These are phyloP conservation scores for Orbilia quercus DNA, from an alignment of 2,329 filamentous ascomycete genomes.

Conservation along the genomic window DNA sequence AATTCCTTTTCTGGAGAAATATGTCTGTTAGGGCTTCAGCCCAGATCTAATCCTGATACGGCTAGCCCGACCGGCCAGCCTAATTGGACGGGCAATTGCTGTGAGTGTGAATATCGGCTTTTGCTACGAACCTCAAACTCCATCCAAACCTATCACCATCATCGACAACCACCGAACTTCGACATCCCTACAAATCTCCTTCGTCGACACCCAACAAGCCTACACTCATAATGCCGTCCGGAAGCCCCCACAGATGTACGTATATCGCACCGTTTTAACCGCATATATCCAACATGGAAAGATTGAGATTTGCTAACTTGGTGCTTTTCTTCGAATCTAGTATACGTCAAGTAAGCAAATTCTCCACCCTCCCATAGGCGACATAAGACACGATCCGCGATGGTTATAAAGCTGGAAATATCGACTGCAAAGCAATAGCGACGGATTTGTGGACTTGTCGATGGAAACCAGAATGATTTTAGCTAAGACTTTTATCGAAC, in stretches of 20 bases:
- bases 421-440: conserved; percentile 13
- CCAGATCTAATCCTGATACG: conserved; percentile 41
- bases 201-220: conserved; percentile 37
- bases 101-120: conserved; percentile 56
- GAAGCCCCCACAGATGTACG: conserved; percentile 89
- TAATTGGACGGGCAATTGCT: conserved; percentile 34
- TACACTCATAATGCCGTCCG: conserved; percentile 82
- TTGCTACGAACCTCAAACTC: conserved; percentile 54
- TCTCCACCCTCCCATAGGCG: conserved; percentile 30
- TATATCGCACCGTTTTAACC: conserved; percentile 61
- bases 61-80: conserved; percentile 24
- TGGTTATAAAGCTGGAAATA: conserved; percentile 31
- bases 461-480: conserved; percentile 35
- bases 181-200: conserved; percentile 43
- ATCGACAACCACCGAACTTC: conserved; percentile 48
- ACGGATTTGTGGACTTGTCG: conserved; percentile 57
- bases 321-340: conserved; percentile 66
- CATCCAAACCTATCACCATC: conserved; percentile 51
- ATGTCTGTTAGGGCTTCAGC: conserved; percentile 52
- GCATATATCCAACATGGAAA: conserved; percentile 2
- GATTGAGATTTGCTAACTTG: conserved; percentile 57
- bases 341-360: conserved; percentile 87
- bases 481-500: conserved; percentile 56
- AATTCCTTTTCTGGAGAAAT: conserved; percentile 13
- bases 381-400: conserved; percentile 32